Conservation (phyloP, 305 asterid species). For the Salvia sclarea region DNA sequence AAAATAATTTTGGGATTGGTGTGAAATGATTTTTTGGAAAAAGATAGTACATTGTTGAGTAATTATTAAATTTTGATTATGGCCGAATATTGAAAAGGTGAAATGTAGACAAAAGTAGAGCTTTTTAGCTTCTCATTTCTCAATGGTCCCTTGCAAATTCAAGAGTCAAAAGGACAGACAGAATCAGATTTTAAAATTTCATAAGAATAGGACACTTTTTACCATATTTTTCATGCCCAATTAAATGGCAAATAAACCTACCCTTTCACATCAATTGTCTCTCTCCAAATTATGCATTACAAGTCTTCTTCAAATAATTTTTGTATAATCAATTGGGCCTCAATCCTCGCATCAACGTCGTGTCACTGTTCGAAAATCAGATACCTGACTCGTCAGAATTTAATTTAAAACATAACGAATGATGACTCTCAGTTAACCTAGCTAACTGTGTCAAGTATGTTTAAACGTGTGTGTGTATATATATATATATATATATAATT, state of each 20-base stretch:
- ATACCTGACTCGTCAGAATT: neutral
- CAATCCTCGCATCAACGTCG: neutral
- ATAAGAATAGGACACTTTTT: constrained; percentile 26
- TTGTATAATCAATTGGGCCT: neutral
- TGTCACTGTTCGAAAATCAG: neutral
- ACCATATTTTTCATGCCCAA: constrained; percentile 27
- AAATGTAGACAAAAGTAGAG: neutral
- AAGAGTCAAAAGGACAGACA: constrained; percentile 24
- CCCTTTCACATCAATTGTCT: constrained; percentile 39
- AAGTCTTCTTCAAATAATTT: constrained; percentile 5
- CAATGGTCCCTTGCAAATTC: constrained; percentile 41
- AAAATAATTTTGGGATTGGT: neutral
- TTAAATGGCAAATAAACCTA: constrained; percentile 31
- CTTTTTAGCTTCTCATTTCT: constrained; percentile 13
- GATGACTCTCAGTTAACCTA: neutral
- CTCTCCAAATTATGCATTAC: constrained; percentile 27
- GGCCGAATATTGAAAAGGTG: neutral
- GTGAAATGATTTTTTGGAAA: neutral
- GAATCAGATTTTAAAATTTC: constrained; percentile 10
- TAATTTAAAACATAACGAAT: neutral
- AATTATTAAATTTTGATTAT: neutral
- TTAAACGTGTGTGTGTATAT: neutral
- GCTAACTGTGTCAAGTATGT: no score
- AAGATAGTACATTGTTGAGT: neutral
- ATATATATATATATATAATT: neutral